Evolutionary conservation across 192 early-diverging fungal species (phyloP), one percentile per base, ranked within the genome.

Genomic region (Rhizophagus prolifer): DNA sequence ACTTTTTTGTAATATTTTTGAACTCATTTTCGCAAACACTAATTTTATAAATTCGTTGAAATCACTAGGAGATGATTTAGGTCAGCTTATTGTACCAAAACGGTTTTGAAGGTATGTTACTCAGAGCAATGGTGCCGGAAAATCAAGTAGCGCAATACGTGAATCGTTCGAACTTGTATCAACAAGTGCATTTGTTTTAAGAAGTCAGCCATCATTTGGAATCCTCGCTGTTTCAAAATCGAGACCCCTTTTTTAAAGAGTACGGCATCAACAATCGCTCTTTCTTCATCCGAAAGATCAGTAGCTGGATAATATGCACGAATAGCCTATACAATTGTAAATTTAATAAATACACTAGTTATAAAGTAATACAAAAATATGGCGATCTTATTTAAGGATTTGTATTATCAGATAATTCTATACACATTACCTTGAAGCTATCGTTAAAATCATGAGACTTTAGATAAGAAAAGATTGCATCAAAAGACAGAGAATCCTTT

Each of bases 1-100:
- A 26, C 46, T 76, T 68, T 64, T 68, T 74, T 5, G 72, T 12
- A 74, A 74, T 38, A 74, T 36, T 21, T 74, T 74, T 21, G 9
- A 16, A 47, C 62, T 44, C 46, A 60, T 74, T 74, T 74, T 60
- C 38, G 59, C 59, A 25, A 60, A 62, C 14, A 61, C 59, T 61
- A 31, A 31, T 31, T 31, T 31, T 31, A 31, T 31, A 31, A 31
- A 31, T 31, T 31, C 30, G 2, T 31, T 31, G 2, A 31, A 31
- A 1, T 1, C 2, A 31, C 30, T 31, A 31, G 30, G 30, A 31
- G 30, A 2, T 31, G 30, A 31, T 31, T 31, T 31, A 31, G 30
- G 30, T 31, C 30, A 2, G 30, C 30, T 31, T 31, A 31, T 31
- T 31, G 30, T 2, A 31, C 30, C 30, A 31, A 31, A 31, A 31